Percentiles rank a stretch among this genome's conserved stretches.
Conservation (phyloP, 176 grass and related monocot genomes). For the Carex cristatella region DNA sequence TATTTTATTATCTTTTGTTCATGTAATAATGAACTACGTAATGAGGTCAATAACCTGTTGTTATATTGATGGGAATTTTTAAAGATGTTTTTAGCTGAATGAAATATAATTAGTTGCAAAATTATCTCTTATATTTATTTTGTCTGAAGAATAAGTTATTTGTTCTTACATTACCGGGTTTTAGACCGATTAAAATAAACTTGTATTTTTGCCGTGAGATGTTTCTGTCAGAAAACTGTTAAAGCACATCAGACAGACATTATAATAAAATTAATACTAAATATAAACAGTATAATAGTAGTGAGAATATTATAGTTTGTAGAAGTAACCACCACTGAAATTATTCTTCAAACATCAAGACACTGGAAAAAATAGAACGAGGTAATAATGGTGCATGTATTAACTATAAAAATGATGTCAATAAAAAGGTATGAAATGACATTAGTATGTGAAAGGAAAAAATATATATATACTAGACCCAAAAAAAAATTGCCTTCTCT, state of each 20-base stretch:
- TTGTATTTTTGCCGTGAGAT: no score
- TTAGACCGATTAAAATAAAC: neutral
- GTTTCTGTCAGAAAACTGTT: neutral
- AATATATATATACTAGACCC: no score
- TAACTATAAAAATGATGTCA: no score
- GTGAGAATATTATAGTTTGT: neutral
- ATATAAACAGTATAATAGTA: neutral
- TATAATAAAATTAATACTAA: neutral
- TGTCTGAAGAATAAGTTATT: neutral
- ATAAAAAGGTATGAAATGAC: neutral
- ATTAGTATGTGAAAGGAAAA: no score
- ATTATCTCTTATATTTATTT: neutral
- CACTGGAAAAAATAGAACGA: neutral
- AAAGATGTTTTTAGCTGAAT: neutral
- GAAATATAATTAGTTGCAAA: neutral
- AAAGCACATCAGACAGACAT: neutral
- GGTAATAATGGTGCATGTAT: neutral
- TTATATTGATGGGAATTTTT: neutral
- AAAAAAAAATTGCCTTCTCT: neutral
- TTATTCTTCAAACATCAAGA: neutral
- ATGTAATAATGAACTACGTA: constrained; percentile 10
- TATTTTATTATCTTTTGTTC: neutral
- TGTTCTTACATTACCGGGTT: neutral
- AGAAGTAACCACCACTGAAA: neutral
- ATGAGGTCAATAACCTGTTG: neutral